phyloP scores from a whole-genome alignment of 2,329 filamentous ascomycete genomes.

The Graphium sp. region DNA sequence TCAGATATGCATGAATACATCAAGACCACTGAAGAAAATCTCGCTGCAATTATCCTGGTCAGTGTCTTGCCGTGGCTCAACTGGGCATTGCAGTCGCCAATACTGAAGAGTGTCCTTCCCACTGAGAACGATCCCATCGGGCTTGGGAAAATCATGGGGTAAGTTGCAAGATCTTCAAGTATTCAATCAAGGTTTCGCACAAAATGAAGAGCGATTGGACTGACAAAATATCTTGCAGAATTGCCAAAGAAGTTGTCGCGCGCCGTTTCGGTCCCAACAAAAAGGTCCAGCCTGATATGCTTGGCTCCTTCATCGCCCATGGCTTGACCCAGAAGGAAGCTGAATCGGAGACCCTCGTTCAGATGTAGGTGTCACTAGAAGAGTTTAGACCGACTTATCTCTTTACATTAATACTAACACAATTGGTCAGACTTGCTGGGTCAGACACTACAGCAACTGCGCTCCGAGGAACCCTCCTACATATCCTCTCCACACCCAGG shows the following conservation, averaged over 20 bases:
- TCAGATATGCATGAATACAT: constrained; percentile 29
- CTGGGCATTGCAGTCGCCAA: constrained; percentile 19
- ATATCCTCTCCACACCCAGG: constrained; percentile 29
- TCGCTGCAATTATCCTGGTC: constrained; percentile 25
- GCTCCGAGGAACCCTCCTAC: constrained; percentile 32
- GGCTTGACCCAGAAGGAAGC: constrained; percentile 19
- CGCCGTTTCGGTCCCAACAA: constrained; percentile 25
- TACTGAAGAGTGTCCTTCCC: constrained; percentile 22
- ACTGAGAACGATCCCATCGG: constrained; percentile 19
- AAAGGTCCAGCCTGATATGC: constrained; percentile 30
- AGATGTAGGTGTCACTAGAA: constrained; percentile 16
- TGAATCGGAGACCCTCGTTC: constrained; percentile 24
- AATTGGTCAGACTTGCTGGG: constrained; percentile 32
- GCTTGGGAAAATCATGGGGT: constrained; percentile 25
- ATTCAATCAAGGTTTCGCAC: too few species aligned
- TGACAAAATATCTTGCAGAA: constrained; percentile 12
- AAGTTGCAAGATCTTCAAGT: too few species aligned
- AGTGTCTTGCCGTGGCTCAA: constrained; percentile 22
- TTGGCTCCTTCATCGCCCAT: constrained; percentile 23
- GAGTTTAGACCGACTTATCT: too few species aligned
- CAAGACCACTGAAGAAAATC: constrained; percentile 19
- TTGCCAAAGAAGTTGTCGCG: constrained; percentile 25
- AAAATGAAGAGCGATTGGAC: too few species aligned
- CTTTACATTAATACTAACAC: not conserved
- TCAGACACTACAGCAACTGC: constrained; percentile 40